Base-by-base conservation (phyloP, 2,329 filamentous ascomycete species). In the Ophiostoma ips region DNA sequence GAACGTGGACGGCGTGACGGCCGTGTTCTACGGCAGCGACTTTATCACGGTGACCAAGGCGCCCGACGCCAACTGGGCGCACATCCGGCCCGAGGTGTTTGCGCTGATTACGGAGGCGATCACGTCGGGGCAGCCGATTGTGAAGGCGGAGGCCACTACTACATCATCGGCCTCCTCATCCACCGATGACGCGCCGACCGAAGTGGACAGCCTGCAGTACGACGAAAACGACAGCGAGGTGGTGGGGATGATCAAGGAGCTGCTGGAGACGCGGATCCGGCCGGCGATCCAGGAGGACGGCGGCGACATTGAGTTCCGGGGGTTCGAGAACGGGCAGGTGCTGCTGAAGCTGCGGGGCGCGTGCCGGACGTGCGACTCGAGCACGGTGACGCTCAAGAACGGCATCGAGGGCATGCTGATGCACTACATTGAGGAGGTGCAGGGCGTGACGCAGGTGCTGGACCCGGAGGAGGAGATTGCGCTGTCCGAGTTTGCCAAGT, bases 371-470 rank as follows among this genome's bases (percentile, higher is more conserved):
- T 98, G 92, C 65, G 92, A 96, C 65, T 94, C 87, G 43, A 95
- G 89, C 64, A 96, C 92, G 0, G 89, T 95, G 34, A 98, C 92
- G 30, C 68, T 98, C 57, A 95, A 94, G 73, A 96, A 94, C 64
- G 92, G 92, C 7, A 98, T 98, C 58, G 92, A 98, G 73, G 87
- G 86, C 57, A 96, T 98, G 92, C 66, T 96, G 64, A 95, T 95
- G 87, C 87, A 90, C 65, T 92, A 92, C 66, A 95, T 96, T 56
- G 89, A 95, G 64, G 92, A 96, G 65, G 92, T 96, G 36, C 83
- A 94, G 66, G 87, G 84, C 3, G 90, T 98, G 38, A 79, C 87
- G 55, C 90, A 96, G 65, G 83, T 95, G 3, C 66, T 95, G 60
- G 90, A 96, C 59, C 77, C 87, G 59, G 92, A 95, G 67, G 92